These are phyloP conservation scores for Melanogaster broomeanus DNA, from an alignment of 768 basidiomycete species.

Conservation along the genomic window DNA sequence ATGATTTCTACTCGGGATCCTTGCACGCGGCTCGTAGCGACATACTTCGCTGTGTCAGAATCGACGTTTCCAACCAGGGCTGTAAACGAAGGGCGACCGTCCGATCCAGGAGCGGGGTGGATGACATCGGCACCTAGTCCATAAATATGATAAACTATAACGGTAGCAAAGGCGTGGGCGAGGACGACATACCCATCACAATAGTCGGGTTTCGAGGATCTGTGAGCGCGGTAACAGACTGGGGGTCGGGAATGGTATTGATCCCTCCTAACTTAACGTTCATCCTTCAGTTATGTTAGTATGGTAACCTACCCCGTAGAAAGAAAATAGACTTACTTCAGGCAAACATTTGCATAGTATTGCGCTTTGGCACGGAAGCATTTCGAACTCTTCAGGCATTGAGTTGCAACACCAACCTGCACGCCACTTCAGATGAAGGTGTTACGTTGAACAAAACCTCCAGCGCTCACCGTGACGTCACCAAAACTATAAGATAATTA, in stretches of 20 bases:
- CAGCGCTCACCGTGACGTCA: conserved; percentile 51
- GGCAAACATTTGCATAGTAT: conserved; percentile 78
- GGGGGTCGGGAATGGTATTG: conserved; percentile 73
- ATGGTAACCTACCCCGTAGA: background rate
- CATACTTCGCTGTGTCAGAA: conserved; percentile 71
- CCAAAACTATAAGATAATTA: conserved; percentile 56
- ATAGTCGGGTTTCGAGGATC: conserved; percentile 77
- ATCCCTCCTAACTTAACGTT: conserved; percentile 87
- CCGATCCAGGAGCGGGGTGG: conserved; percentile 78
- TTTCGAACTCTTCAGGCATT: conserved; percentile 71
- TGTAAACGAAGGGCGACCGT: conserved; percentile 81
- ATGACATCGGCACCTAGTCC: conserved; percentile 75
- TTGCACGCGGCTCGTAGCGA: conserved; percentile 63
- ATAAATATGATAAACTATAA: conserved; percentile 2
- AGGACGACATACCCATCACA: conserved; percentile 60
- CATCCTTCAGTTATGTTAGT: conserved; percentile 45
- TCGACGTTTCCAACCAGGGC: conserved; percentile 82
- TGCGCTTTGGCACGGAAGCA: conserved; percentile 69
- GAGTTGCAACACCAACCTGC: conserved; percentile 75
- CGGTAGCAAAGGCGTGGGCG: background rate
- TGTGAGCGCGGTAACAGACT: conserved; percentile 61
- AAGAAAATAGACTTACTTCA: conserved; percentile 58
- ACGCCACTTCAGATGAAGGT: background rate
- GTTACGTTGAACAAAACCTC: background rate
- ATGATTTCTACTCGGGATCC: conserved; percentile 75